Evolutionary conservation across 495 filamentous ascomycete genomes (phyloP).

Genomic region (Podospora sp.): DNA sequence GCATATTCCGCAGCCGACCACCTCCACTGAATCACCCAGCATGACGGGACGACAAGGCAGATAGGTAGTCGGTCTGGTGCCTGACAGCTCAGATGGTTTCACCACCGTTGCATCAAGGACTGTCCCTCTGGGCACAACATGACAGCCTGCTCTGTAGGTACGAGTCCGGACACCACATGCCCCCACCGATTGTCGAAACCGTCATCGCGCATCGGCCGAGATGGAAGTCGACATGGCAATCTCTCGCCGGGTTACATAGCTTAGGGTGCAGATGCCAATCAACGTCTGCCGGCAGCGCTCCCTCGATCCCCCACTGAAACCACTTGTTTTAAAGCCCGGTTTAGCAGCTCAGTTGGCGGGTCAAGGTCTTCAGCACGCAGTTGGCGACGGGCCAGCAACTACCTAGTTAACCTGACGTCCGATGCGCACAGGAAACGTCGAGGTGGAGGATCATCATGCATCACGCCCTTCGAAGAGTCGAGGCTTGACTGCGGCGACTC

Average conservation of each 20-base stretch:
- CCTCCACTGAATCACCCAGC: neutral
- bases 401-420: neutral
- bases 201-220: neutral
- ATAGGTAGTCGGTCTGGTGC: neutral
- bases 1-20: neutral
- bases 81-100: conserved; percentile 1
- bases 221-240: neutral
- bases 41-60: neutral
- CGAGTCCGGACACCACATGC: neutral
- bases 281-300: neutral
- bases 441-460: neutral
- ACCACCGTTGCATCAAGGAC: conserved; percentile 6
- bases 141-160: neutral
- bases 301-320: conserved; percentile 6
- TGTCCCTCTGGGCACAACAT: neutral
- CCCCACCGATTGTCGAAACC: neutral
- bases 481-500: neutral
- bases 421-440: conserved; percentile 5
- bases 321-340: conserved; percentile 4
- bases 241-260: neutral
- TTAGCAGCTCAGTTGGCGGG: conserved; percentile 6
- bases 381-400: neutral
- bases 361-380: neutral
- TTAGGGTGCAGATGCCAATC: neutral
- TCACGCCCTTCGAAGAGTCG: neutral